Evolutionary conservation across 1,139 yeast genomes (phyloP).

Genomic region (Suhomyces terraborum): DNA sequence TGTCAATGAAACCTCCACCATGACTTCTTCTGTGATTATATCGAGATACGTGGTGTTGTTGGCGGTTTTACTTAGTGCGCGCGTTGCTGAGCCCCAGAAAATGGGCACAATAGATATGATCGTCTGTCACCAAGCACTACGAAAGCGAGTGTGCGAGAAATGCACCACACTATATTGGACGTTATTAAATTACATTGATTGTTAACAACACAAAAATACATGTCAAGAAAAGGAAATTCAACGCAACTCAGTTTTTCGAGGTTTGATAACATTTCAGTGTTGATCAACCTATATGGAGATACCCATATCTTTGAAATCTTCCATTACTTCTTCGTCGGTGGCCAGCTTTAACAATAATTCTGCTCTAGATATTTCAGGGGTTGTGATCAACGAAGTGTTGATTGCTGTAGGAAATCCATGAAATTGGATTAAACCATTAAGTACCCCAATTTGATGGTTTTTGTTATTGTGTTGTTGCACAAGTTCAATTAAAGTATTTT

Average conservation of each 20-base stretch:
- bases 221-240: background rate
- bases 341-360: slow-evolving; percentile 52
- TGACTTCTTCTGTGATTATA: slow-evolving; percentile 20
- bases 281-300: slow-evolving; percentile 21
- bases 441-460: slow-evolving; percentile 56
- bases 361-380: slow-evolving; percentile 21
- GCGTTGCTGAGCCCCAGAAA: background rate
- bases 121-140: background rate
- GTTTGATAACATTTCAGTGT: background rate
- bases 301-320: slow-evolving; percentile 59
- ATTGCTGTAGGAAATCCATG: slow-evolving; percentile 75
- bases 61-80: slow-evolving; percentile 2
- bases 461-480: slow-evolving; percentile 56
- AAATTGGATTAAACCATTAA: slow-evolving; percentile 58
- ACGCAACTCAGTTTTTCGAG: background rate
- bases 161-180: background rate
- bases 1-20: slow-evolving; percentile 88
- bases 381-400: slow-evolving; percentile 31
- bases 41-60: slow-evolving; percentile 5
- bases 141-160: background rate
- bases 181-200: background rate
- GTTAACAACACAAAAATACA: slow-evolving; percentile 1
- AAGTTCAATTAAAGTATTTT: slow-evolving; percentile 44
- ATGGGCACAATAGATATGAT: background rate
- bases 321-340: slow-evolving; percentile 60